phyloP scores from a whole-genome alignment of 306 rosid genomes.

The Psophocarpus tetragonolobus region DNA sequence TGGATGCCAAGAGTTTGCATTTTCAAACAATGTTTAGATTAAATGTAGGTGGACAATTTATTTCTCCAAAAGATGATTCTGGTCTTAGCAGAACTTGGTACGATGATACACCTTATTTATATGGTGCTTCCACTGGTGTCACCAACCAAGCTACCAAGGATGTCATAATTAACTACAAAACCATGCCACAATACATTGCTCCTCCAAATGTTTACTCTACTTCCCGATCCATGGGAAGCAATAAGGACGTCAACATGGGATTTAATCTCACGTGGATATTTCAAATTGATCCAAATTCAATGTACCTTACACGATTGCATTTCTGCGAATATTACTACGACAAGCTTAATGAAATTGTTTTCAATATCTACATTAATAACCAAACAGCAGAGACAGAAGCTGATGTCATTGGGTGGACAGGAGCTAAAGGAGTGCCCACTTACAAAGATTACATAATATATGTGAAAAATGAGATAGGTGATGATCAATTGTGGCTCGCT shows the following conservation, averaged over 20 bases:
- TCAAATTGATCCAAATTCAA: slow-evolving; percentile 49
- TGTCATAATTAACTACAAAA: slow-evolving; percentile 31
- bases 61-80: slow-evolving; percentile 49
- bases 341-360: slow-evolving; percentile 40
- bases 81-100: slow-evolving; percentile 49
- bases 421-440: slow-evolving; percentile 36
- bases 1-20: slow-evolving; percentile 27
- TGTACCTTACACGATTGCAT: slow-evolving; percentile 51
- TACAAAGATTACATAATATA: slow-evolving; percentile 44
- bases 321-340: slow-evolving; percentile 44
- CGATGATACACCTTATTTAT: slow-evolving; percentile 52
- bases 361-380: slow-evolving; percentile 48
- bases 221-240: slow-evolving; percentile 45
- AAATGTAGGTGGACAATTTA: slow-evolving; percentile 57
- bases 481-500: slow-evolving; percentile 47
- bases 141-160: slow-evolving; percentile 25
- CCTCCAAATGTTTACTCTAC: slow-evolving; percentile 44
- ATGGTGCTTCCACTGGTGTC: slow-evolving; percentile 42
- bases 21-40: slow-evolving; percentile 53
- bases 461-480: slow-evolving; percentile 9
- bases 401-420: slow-evolving; percentile 50
- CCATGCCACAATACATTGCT: slow-evolving; percentile 44
- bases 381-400: slow-evolving; percentile 45
- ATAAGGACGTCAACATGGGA: slow-evolving; percentile 30
- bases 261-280: slow-evolving; percentile 59